A percentile compares a stretch with the other conserved stretches of the same genome.
These are phyloP conservation scores for Wickerhamiella musiphila DNA, from an alignment of 805 yeast species.

Conservation along the genomic window DNA sequence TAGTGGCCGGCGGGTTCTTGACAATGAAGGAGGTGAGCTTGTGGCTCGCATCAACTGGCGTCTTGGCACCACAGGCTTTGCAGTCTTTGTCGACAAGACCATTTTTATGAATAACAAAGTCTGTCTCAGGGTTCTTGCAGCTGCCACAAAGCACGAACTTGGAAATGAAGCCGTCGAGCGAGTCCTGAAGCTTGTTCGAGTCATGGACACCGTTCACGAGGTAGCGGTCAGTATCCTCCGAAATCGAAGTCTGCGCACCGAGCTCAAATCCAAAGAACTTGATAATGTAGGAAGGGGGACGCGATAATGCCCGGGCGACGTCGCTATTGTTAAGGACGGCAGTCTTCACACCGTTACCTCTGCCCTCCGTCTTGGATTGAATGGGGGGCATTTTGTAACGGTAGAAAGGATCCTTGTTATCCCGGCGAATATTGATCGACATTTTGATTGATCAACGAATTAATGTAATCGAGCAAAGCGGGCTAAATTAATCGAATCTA, in stretches of 20 bases:
- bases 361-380: constrained; percentile 93
- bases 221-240: constrained; percentile 69
- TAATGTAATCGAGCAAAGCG: too few species aligned
- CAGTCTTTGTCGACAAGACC: constrained; percentile 76
- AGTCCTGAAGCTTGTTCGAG: constrained; percentile 76
- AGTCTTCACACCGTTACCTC: constrained; percentile 98
- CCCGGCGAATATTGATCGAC: constrained; percentile 79
- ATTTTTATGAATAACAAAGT: constrained; percentile 58
- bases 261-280: constrained; percentile 92
- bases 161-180: constrained; percentile 82
- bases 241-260: constrained; percentile 85
- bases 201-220: constrained; percentile 92
- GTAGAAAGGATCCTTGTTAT: constrained; percentile 93
- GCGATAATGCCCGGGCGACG: constrained; percentile 83
- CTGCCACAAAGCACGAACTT: constrained; percentile 86
- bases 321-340: constrained; percentile 79
- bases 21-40: constrained; percentile 73
- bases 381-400: constrained; percentile 99
- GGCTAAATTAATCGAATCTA: too few species aligned
- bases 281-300: constrained; percentile 84
- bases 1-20: constrained; percentile 58
- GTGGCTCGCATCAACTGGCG: constrained; percentile 69
- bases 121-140: constrained; percentile 97
- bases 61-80: constrained; percentile 92
- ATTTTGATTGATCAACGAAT: constrained; percentile 5